These are phyloP conservation scores for Ophiostoma tasmaniense DNA, from an alignment of 2,329 filamentous ascomycete species.

Conservation along the genomic window DNA sequence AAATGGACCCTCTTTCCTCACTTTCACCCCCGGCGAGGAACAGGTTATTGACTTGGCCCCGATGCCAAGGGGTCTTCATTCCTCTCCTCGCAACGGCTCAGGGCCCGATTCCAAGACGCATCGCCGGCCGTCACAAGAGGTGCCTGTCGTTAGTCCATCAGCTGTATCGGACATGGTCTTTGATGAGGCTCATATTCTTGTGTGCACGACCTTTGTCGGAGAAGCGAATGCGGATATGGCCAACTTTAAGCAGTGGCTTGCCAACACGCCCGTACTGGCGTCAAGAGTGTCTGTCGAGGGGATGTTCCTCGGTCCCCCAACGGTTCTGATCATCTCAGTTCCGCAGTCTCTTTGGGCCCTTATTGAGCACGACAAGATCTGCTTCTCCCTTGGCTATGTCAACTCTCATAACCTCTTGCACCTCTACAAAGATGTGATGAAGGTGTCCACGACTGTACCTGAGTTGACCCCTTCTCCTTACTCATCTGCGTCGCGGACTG, in stretches of 20 bases:
- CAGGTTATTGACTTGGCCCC: constrained; percentile 47
- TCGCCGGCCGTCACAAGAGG: constrained; percentile 26
- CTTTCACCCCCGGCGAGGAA: constrained; percentile 44
- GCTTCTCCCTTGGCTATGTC: constrained; percentile 56
- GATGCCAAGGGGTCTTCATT: constrained; percentile 28
- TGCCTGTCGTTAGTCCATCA: constrained; percentile 39
- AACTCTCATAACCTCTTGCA: constrained; percentile 60
- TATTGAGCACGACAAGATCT: constrained; percentile 58
- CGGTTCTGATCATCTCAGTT: constrained; percentile 59
- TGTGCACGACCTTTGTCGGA: constrained; percentile 59
- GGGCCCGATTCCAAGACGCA: constrained; percentile 6
- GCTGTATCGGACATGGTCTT: constrained; percentile 49
- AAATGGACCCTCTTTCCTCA: constrained; percentile 43
- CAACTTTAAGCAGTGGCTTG: constrained; percentile 58
- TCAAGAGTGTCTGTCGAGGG: constrained; percentile 55
- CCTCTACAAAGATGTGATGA: constrained; percentile 52
- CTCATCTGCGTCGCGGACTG: neutral
- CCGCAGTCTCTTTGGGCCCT: constrained; percentile 55
- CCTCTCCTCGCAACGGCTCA: constrained; percentile 22
- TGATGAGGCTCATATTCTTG: constrained; percentile 54
- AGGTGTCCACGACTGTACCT: constrained; percentile 31
- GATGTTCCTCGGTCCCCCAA: constrained; percentile 59
- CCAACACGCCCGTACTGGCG: constrained; percentile 47
- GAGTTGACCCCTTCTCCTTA: neutral
- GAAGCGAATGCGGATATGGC: constrained; percentile 58